phyloP scores from a whole-genome alignment of 2,329 filamentous ascomycete species.

The Aureobasidium namibiae region DNA sequence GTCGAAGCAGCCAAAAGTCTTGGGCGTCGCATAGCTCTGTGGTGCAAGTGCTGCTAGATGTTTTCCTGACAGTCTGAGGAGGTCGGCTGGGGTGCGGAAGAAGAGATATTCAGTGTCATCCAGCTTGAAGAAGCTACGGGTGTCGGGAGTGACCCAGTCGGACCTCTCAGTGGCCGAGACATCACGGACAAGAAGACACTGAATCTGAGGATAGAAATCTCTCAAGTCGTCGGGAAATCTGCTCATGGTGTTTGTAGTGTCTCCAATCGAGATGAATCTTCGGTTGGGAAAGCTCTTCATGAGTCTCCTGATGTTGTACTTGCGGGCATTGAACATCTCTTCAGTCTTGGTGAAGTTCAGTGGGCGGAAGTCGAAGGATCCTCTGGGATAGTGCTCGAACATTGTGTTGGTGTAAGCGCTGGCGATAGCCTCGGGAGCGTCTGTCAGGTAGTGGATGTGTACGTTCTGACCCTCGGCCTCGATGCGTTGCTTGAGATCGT shows the following conservation, averaged over 20 bases:
- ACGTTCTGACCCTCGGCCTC: conserved; percentile 7
- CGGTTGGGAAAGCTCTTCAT: conserved; percentile 19
- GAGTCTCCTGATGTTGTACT: conserved; percentile 15
- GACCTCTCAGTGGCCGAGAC: conserved; percentile 17
- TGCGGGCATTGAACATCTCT: conserved; percentile 13
- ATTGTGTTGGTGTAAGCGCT: conserved; percentile 15
- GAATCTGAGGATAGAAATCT: conserved; percentile 16
- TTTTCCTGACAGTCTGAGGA: conserved; percentile 7
- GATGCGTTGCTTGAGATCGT: conserved; percentile 6
- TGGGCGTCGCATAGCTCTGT: not conserved
- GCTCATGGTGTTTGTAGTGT: conserved; percentile 18
- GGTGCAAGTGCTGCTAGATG: conserved; percentile 10
- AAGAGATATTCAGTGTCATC: conserved; percentile 14
- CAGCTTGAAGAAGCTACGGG: conserved; percentile 9
- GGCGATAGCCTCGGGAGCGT: conserved; percentile 17
- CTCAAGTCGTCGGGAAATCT: conserved; percentile 17
- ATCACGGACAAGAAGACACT: conserved; percentile 22
- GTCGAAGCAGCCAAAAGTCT: conserved; percentile 11
- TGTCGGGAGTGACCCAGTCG: conserved; percentile 16
- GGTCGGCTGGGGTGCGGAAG: conserved; percentile 16
- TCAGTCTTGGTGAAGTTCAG: conserved; percentile 15
- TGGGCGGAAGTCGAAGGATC: conserved; percentile 20
- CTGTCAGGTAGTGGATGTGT: conserved; percentile 23
- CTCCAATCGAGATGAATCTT: conserved; percentile 20
- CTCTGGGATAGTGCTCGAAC: conserved; percentile 18